These are phyloP conservation scores for Nicotiana undulata DNA, from an alignment of 257 asterid genomes.

Conservation along the genomic window DNA sequence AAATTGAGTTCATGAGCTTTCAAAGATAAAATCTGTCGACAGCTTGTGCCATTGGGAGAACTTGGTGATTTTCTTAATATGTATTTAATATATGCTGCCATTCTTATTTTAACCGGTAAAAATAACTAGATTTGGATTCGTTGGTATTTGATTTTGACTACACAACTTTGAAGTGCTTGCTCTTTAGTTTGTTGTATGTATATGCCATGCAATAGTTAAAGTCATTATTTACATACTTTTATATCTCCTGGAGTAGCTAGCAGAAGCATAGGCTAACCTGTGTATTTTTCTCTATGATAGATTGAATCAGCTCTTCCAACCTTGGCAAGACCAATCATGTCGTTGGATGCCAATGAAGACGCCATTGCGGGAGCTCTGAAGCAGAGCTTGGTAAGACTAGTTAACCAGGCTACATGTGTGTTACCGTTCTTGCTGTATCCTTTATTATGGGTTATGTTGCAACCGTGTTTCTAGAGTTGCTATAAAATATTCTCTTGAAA, in stretches of 20 bases:
- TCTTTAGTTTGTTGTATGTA: not conserved
- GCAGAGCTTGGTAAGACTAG: conserved; percentile 75
- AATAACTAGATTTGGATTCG: not conserved
- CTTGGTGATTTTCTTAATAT: not conserved
- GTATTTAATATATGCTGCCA: not conserved
- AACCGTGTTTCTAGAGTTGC: not conserved
- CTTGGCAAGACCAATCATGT: conserved; percentile 91
- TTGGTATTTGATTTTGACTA: not conserved
- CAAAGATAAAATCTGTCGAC: not conserved
- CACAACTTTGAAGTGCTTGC: not conserved
- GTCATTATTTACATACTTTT: not conserved
- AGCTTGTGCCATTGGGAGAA: not conserved
- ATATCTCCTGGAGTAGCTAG: not conserved
- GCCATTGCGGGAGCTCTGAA: conserved; percentile 83
- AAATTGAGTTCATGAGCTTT: not conserved
- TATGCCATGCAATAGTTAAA: not conserved
- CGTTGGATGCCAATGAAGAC: conserved; percentile 91
- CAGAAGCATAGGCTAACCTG: conserved; percentile 1
- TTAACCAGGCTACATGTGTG: not conserved
- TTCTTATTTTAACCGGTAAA: not conserved
- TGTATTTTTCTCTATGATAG: conserved; percentile 39
- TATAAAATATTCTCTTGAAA: not conserved
- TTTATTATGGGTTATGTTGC: not conserved
- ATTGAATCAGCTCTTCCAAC: conserved; percentile 93
- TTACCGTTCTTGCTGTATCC: not conserved